A percentile compares a stretch with the other conserved stretches of the same genome.
phyloP scores from a whole-genome alignment of 108 stramenopile genomes.

The Skeletonema tropicum region DNA sequence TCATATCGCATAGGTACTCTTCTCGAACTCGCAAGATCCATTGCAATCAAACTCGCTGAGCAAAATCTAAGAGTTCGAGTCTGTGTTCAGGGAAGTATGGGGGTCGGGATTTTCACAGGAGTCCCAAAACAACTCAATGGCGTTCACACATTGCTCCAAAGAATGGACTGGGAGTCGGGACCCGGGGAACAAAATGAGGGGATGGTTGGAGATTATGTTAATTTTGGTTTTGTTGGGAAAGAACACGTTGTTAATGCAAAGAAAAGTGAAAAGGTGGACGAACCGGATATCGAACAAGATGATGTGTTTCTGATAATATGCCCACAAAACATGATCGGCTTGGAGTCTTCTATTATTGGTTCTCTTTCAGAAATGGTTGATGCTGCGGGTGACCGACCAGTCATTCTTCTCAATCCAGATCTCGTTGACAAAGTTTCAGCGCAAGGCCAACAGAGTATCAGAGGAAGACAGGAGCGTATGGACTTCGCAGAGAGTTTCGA shows the following conservation, averaged over 20 bases:
- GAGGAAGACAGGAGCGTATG: slow-evolving; percentile 73
- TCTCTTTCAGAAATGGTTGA: slow-evolving; percentile 78
- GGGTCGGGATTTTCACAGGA: slow-evolving; percentile 88
- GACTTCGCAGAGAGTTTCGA: slow-evolving; percentile 80
- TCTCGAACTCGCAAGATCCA: slow-evolving; percentile 72
- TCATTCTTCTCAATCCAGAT: slow-evolving; percentile 87
- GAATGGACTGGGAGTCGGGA: slow-evolving; percentile 87
- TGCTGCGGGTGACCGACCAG: slow-evolving; percentile 82
- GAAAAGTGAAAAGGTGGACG: slow-evolving; percentile 30
- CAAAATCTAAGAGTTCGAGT: slow-evolving; percentile 85
- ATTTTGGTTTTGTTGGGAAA: slow-evolving; percentile 78
- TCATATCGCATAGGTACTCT: slow-evolving; percentile 84
- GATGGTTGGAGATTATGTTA: slow-evolving; percentile 81
- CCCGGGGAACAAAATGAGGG: slow-evolving; percentile 86
- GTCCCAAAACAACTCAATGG: slow-evolving; percentile 84
- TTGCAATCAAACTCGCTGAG: slow-evolving; percentile 74
- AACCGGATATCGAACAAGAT: slow-evolving; percentile 58
- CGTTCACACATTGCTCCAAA: slow-evolving; percentile 71
- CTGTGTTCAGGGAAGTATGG: slow-evolving; percentile 86
- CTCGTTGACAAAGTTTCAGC: slow-evolving; percentile 73
- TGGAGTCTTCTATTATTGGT: slow-evolving; percentile 74
- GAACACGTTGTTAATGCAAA: slow-evolving; percentile 78
- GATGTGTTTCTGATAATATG: slow-evolving; percentile 84
- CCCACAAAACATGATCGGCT: slow-evolving; percentile 83
- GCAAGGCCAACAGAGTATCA: slow-evolving; percentile 83